These are phyloP conservation scores for Didymella arachidicola DNA, from an alignment of 2,329 filamentous ascomycete genomes.

Conservation along the genomic window DNA sequence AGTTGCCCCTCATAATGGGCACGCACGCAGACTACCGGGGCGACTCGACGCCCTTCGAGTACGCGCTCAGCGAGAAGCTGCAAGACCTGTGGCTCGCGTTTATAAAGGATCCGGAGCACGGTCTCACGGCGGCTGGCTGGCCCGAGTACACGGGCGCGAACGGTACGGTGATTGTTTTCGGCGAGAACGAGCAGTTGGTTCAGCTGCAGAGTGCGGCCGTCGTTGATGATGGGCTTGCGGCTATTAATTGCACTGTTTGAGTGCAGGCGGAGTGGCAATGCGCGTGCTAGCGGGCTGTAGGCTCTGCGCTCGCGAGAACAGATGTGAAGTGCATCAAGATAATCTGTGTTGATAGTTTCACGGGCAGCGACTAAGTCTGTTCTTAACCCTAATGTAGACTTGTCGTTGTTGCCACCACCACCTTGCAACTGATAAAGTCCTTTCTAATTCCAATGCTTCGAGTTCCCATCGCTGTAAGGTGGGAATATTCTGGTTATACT, in stretches of 20 bases:
- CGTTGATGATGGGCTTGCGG: background rate
- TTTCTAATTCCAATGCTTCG: too few species aligned
- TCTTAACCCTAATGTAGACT: too few species aligned
- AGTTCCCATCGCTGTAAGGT: too few species aligned
- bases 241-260: constrained; percentile 27
- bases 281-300: too few species aligned
- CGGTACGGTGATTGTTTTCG: background rate
- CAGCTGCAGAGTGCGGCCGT: background rate
- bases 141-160: background rate
- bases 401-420: too few species aligned
- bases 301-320: too few species aligned
- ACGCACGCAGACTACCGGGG: constrained; percentile 38
- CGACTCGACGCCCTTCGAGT: constrained; percentile 35
- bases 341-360: too few species aligned
- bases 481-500: too few species aligned
- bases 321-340: too few species aligned
- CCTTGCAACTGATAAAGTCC: too few species aligned
- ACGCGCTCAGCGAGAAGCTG: constrained; percentile 42
- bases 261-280: background rate
- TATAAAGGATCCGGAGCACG: constrained; percentile 35
- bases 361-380: too few species aligned
- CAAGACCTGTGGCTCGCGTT: constrained; percentile 45
- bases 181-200: background rate
- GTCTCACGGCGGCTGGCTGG: constrained; percentile 39
- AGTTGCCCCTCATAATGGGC: constrained; percentile 48